Percentiles rank a stretch among this genome's conserved stretches.
Evolutionary conservation across 495 filamentous ascomycete genomes (phyloP).

Genomic region (Penicillium diatomitis): DNA sequence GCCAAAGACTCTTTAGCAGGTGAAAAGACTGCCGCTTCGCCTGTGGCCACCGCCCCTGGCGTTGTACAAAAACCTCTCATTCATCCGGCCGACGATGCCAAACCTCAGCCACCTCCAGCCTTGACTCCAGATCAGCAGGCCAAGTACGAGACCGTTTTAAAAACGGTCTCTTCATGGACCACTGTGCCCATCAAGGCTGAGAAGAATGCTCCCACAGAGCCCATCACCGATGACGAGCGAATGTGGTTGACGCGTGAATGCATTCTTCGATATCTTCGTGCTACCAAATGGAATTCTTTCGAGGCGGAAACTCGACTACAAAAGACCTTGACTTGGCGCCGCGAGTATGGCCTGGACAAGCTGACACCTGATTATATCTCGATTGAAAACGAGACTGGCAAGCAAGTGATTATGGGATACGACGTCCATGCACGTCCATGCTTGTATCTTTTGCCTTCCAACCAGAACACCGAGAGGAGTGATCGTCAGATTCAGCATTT

Average conservation of each 20-base stretch:
- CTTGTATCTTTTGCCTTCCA: conserved; percentile 77
- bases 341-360: conserved; percentile 71
- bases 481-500: conserved; percentile 91
- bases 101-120: conserved; percentile 39
- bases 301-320: conserved; percentile 72
- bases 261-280: conserved; percentile 83
- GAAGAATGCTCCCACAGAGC: conserved; percentile 47
- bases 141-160: conserved; percentile 72
- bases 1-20: conserved; percentile 8
- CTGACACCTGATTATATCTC: conserved; percentile 77
- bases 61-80: conserved; percentile 60
- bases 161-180: conserved; percentile 57
- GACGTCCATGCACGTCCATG: conserved; percentile 78
- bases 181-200: conserved; percentile 55
- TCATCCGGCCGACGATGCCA: conserved; percentile 46
- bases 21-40: neutral
- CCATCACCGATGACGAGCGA: conserved; percentile 70
- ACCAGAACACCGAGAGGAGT: conserved; percentile 83
- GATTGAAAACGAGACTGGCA: conserved; percentile 90
- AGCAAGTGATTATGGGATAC: conserved; percentile 81
- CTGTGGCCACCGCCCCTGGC: conserved; percentile 1
- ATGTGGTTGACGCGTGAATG: conserved; percentile 90
- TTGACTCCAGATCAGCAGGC: conserved; percentile 69
- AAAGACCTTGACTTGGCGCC: conserved; percentile 74
- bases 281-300: conserved; percentile 76